phyloP scores from a whole-genome alignment of 768 basidiomycete species.

The Sporobolomyces pararoseus region DNA sequence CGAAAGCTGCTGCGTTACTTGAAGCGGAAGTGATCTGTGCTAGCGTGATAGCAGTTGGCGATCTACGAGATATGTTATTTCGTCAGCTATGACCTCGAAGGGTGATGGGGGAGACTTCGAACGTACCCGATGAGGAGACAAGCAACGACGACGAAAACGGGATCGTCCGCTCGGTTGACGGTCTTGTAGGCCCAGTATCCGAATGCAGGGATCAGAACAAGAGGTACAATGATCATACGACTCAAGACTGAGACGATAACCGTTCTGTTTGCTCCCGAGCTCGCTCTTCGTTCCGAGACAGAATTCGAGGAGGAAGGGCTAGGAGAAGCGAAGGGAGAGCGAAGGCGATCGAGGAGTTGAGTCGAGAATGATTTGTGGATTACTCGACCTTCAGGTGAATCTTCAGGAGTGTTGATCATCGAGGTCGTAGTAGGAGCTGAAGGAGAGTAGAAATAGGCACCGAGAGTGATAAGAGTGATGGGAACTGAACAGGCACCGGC shows the following conservation, averaged over 20 bases:
- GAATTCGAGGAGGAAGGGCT: not conserved
- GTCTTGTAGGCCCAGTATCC: conserved; percentile 58
- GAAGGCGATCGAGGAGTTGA: conserved; percentile 5
- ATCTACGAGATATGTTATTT: not conserved
- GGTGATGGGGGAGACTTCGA: not conserved
- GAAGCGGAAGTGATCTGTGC: conserved; percentile 66
- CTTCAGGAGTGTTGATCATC: conserved; percentile 13
- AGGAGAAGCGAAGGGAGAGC: conserved; percentile 13
- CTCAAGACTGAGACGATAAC: conserved; percentile 75
- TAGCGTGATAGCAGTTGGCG: conserved; percentile 47
- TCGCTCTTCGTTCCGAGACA: not conserved
- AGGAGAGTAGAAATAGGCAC: conserved; percentile 74
- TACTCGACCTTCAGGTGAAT: too few relatives aligned
- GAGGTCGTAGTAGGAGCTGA: conserved; percentile 28
- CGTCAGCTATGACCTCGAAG: not conserved
- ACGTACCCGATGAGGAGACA: conserved; percentile 62
- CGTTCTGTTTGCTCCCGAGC: conserved; percentile 54
- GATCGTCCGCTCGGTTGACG: conserved; percentile 57
- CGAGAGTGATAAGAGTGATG: conserved; percentile 82
- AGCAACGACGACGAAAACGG: conserved; percentile 80
- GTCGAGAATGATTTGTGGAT: conserved; percentile 9
- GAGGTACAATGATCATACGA: conserved; percentile 81
- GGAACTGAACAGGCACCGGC: conserved; percentile 80
- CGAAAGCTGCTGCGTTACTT: conserved; percentile 80
- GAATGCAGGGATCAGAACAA: conserved; percentile 72